Evolutionary conservation across 495 filamentous ascomycete species (phyloP), one percentile per base, ranked within the genome.

Genomic region (Hypoxylon rickii): DNA sequence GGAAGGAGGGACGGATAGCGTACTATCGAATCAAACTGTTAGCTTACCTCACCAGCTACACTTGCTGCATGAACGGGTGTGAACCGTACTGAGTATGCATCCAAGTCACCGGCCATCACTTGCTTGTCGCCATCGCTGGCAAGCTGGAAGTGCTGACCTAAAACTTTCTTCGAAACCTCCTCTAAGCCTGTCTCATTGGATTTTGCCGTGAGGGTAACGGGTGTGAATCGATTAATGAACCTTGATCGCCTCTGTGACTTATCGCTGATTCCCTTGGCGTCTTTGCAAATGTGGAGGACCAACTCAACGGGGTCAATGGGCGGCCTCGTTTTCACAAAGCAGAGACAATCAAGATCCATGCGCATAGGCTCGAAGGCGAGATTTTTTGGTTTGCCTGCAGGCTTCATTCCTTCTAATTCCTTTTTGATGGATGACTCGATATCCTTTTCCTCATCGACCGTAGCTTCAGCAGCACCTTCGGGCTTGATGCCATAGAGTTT

Each of bases 211-310:
- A 79, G 70, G 3, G 78, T 84, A 51, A 96, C 79, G 1, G 94
- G 94, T 13, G 90, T 95, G 61, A 99, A 75, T 51, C 95, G 80
- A 70, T 94, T 92, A 20, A 92, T 79, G 64, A 83, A 96, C 47
- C 90, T 84, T 55, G 81, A 83, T 53, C 78, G 81, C 67, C 89
- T 83, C 69, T 78, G n/a, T 67, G 71, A 37, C 76, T 73, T 53
- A 53, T 74, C 59, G 31, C 24, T 70, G 24, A 76, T 67, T 18
- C 61, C 66, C 42, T 75, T 73, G 55, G 83, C 82, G 44, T 95
- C 88, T 46, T 71, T 62, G 69, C 89, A 93, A 48, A 99, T 83
- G 20, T 76, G 72, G 55, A 85, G 81, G 8, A 95, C 90, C 61
- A 97, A 82, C 46, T 83, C 74, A 3, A 93, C 87, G 0, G 94